Evolutionary conservation across 257 asterid species (phyloP).

Genomic region (Asclepias syriaca): DNA sequence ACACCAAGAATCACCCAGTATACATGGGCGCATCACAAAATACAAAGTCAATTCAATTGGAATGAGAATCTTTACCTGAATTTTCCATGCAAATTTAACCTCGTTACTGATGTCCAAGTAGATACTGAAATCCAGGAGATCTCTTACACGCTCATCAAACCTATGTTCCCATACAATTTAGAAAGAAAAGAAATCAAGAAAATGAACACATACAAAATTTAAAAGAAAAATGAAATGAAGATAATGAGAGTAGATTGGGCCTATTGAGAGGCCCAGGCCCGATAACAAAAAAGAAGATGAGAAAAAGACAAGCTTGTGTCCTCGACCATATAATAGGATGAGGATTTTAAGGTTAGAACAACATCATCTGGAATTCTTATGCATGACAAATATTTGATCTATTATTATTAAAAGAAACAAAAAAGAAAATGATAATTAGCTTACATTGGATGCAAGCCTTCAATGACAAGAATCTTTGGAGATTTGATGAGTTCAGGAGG

Average conservation of each 20-base stretch:
- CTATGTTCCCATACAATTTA: slow-evolving; percentile 23
- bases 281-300: neutral
- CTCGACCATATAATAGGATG: slow-evolving; percentile 20
- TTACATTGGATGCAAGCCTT: slow-evolving; percentile 98
- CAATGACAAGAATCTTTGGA: slow-evolving; percentile 94
- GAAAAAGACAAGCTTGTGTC: neutral
- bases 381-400: neutral
- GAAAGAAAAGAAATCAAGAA: neutral
- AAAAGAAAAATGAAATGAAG: neutral
- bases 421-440: slow-evolving; percentile 13
- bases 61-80: slow-evolving; percentile 23
- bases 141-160: slow-evolving; percentile 93
- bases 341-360: slow-evolving; percentile 3
- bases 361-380: slow-evolving; percentile 5
- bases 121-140: slow-evolving; percentile 92
- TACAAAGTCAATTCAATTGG: neutral
- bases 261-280: slow-evolving; percentile 12
- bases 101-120: slow-evolving; percentile 95
- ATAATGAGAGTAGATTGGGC: neutral
- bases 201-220: neutral
- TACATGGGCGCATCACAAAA: neutral
- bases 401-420: too few relatives aligned
- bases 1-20: neutral
- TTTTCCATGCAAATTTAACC: slow-evolving; percentile 96
- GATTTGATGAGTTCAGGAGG: slow-evolving; percentile 86